phyloP scores from a whole-genome alignment of 2,329 filamentous ascomycete species.

The Rutstroemia sp. region DNA sequence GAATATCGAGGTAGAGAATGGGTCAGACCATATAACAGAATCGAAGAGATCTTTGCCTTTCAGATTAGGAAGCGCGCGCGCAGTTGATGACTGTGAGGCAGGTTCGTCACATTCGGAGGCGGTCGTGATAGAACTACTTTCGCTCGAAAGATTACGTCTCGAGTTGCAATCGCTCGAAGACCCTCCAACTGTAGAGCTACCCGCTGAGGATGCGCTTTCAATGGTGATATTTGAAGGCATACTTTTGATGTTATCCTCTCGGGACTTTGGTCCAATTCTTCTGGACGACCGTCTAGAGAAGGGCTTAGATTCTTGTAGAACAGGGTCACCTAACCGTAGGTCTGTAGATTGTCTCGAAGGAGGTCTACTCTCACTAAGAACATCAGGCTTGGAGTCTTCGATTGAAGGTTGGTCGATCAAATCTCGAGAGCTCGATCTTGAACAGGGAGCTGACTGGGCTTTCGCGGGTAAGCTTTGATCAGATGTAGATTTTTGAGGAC shows the following conservation, averaged over 20 bases:
- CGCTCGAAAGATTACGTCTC: background rate
- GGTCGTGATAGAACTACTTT: constrained; percentile 7
- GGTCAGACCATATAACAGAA: constrained; percentile 61
- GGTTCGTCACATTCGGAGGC: constrained; percentile 7
- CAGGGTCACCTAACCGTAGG: background rate
- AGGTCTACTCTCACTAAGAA: background rate
- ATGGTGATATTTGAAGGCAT: background rate
- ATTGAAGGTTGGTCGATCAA: background rate
- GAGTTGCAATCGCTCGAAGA: background rate
- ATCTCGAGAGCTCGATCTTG: background rate
- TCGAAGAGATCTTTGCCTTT: constrained; percentile 68
- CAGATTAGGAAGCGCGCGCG: constrained; percentile 46
- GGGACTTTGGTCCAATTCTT: background rate
- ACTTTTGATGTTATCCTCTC: background rate
- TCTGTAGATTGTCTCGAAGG: background rate
- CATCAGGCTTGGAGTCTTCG: too few species aligned
- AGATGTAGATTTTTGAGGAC: too few species aligned
- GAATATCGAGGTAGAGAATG: constrained; percentile 60
- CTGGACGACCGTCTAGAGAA: background rate
- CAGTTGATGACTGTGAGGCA: constrained; percentile 13
- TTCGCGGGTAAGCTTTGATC: background rate
- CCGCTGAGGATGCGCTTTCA: background rate
- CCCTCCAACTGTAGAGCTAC: background rate
- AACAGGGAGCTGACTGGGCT: background rate
- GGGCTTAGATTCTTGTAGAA: background rate